A percentile compares a stretch with the other conserved stretches of the same genome.
Conservation (phyloP, 208 protist species). For the Trypanosoma mega region DNA sequence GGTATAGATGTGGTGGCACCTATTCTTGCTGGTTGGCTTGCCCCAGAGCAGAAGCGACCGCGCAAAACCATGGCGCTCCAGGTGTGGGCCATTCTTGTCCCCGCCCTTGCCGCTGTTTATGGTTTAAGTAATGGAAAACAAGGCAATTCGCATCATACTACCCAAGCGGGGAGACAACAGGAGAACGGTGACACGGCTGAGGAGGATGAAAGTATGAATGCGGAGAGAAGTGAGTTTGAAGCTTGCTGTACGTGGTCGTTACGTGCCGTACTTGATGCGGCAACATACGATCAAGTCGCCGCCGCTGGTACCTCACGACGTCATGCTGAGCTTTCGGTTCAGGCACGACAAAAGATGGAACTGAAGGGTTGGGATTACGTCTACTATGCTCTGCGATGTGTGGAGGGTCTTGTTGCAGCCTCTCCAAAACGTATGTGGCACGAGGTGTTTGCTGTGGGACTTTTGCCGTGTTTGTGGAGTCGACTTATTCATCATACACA, state of each 20-base stretch:
- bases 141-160: too few relatives aligned
- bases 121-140: conserved; percentile 17
- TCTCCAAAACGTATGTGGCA: conserved; percentile 54
- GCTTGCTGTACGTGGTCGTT: conserved; percentile 70
- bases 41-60: conserved; percentile 35
- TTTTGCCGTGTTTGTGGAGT: conserved; percentile 44
- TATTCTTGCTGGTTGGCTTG: conserved; percentile 61
- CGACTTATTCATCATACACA: conserved; percentile 72
- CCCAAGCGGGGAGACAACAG: too few relatives aligned
- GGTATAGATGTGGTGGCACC: conserved; percentile 80
- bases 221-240: conserved; percentile 39
- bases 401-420: conserved; percentile 55
- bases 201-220: conserved; percentile 20
- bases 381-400: conserved; percentile 79
- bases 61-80: conserved; percentile 68
- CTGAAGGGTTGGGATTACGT: conserved; percentile 69
- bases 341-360: conserved; percentile 57
- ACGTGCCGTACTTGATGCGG: conserved; percentile 48
- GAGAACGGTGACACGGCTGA: conserved; percentile 15
- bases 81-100: conserved; percentile 67
- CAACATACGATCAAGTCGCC: conserved; percentile 58
- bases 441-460: conserved; percentile 19
- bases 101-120: conserved; percentile 30
- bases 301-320: conserved; percentile 22
- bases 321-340: conserved; percentile 24